Percentiles rank a stretch among this genome's conserved stretches.
phyloP scores from a whole-genome alignment of 768 basidiomycete species.

The Hericium coralloides region DNA sequence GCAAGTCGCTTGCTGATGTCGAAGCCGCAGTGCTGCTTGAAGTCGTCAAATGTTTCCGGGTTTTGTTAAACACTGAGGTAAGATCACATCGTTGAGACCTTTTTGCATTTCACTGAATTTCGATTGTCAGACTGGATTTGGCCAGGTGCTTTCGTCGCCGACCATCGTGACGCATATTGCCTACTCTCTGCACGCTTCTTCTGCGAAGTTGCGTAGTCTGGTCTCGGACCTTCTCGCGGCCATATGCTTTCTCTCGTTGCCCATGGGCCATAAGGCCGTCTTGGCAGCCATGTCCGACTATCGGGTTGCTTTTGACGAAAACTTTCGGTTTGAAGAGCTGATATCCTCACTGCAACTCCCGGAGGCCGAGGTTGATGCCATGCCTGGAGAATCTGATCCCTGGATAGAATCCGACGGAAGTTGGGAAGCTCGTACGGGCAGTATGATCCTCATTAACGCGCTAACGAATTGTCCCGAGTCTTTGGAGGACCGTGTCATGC shows the following conservation, averaged over 20 bases:
- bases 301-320: slow-evolving; percentile 57
- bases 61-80: slow-evolving; percentile 81
- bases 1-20: slow-evolving; percentile 47
- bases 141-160: slow-evolving; percentile 51
- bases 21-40: slow-evolving; percentile 67
- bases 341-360: slow-evolving; percentile 52
- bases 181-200: slow-evolving; percentile 58
- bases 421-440: slow-evolving; percentile 76
- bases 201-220: slow-evolving; percentile 59
- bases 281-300: slow-evolving; percentile 77
- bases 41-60: slow-evolving; percentile 69
- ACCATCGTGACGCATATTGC: slow-evolving; percentile 64
- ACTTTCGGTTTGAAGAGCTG: slow-evolving; percentile 74
- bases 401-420: slow-evolving; percentile 47
- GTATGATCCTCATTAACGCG: slow-evolving; percentile 74
- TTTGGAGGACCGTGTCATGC: slow-evolving; percentile 67
- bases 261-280: slow-evolving; percentile 66
- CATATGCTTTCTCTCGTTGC: slow-evolving; percentile 64
- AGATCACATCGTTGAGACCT: slow-evolving; percentile 15
- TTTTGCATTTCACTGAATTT: background rate
- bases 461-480: slow-evolving; percentile 66
- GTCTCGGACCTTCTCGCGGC: slow-evolving; percentile 77
- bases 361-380: slow-evolving; percentile 32
- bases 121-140: slow-evolving; percentile 55
- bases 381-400: slow-evolving; percentile 3